Base-by-base conservation (phyloP, 495 filamentous ascomycete genomes). In the Parmelia sp. region DNA sequence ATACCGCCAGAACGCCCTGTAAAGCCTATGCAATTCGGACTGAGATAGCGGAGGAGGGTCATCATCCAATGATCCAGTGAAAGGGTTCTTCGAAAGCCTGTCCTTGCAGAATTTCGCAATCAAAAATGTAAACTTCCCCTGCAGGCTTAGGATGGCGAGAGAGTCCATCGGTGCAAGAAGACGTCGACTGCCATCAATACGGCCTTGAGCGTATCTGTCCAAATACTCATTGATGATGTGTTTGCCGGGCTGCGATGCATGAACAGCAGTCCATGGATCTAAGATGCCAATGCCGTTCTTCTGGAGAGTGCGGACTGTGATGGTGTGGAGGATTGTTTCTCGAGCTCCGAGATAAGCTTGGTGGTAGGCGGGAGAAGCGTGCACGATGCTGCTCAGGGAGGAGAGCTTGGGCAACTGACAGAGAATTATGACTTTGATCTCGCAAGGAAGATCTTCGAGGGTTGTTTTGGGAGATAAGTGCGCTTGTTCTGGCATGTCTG, bases 311-410 rank as follows among this genome's bases (percentile, higher is more conserved):
- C 2, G 57, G 17, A 8, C 21, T 17, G 57, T 58, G 17, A 39
- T 58, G n/a, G 5, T 17, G 36, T 58, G 36, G 12, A 58, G 19
- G 33, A 58, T 29, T 3, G 25, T n/a, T 23, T 40, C 35, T 36
- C 57, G 57, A 58, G 57, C 36, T 14, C 33, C 33, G 15, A 27
- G 31, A 10, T 58, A 58, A 25, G 57, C 25, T 42, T 58, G 21
- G 27, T 58, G 57, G n/a, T 58, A 58, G 9, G 15, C 8, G 6
- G 57, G 57, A 25, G 57, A 58, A 27, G 57, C 57, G 57, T 58
- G 57, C 7, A 37, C 10, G 9, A 42, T 36, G 57, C n/a, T 58
- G 17, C 57, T 9, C 6, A 58, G 57, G 9, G 14, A 25, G 0
- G 21, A 25, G 33, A 58, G 10, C 6, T 40, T 23, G 5, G 57